Evolutionary conservation across 306 rosid genomes (phyloP), one percentile per base, ranked within the genome.

Genomic region (Adenanthera pavonina): DNA sequence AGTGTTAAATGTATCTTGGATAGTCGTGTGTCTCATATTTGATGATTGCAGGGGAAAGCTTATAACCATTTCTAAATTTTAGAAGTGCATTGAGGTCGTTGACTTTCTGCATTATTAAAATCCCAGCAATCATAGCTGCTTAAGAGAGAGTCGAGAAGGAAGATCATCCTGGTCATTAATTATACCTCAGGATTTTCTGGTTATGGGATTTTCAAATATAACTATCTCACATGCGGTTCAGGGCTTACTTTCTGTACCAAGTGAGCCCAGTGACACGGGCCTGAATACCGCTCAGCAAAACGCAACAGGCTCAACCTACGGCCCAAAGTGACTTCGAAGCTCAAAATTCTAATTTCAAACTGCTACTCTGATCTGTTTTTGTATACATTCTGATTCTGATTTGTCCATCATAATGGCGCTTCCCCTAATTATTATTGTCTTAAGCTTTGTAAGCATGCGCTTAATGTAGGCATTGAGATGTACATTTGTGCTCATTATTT

Each of bases 341-440:
- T 20, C 13, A 46, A 46, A 49, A 3, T 49, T 49, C 17, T 0
- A 57, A 4, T 4, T 13, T 62, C 17, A 7, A 65, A 16, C 25
- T 65, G 25, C 47, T 65, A 36, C 7, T 61, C 44, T 65, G 20
- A 75, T 75, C 74, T 75, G 46, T 61, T 35, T 49, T 38, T 20
- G 34, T 8, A 8, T 20, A 13, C 49, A 4, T 54, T 46, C 43
- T 68, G 49, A 4, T 54, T 46, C 43, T 68, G 79, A 78, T 83
- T 82, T 74, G 66, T 64, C 64, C 62, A 51, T 78, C 68, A 47
- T 48, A 53, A 65, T 60, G 46, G 62, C 72, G 56, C 76, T 80
- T 62, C 72, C 76, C 46, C 73, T 43, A n/a, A n/a, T 47, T 12
- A 46, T 7, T 46, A 11, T 33, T 46, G 73, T 30, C 79, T 52